Conservation (phyloP, 768 basidiomycete species). For the Phallus indusiatus region DNA sequence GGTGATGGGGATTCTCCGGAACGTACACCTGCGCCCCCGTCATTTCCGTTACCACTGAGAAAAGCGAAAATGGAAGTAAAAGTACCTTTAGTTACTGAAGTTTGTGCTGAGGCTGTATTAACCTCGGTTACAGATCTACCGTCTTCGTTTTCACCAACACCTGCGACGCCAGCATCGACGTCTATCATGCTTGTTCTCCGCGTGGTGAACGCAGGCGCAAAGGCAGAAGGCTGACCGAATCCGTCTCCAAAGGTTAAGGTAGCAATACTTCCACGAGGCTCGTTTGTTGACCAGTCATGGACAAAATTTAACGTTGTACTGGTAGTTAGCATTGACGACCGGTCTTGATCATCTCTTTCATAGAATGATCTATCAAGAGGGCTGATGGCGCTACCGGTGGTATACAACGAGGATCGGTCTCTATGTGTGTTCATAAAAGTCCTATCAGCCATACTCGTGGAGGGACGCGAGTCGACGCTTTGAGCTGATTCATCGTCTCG, state of each 20-base stretch:
- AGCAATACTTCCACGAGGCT: slow-evolving; percentile 41
- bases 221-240: not conserved
- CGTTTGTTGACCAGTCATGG: slow-evolving; percentile 8
- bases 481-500: not conserved
- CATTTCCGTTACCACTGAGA: too few species aligned
- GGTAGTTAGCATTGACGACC: slow-evolving; percentile 37
- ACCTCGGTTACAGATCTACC: too few species aligned
- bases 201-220: not conserved
- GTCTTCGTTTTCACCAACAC: too few species aligned
- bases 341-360: slow-evolving; percentile 50
- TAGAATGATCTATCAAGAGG: not conserved
- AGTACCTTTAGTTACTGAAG: too few species aligned
- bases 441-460: not conserved
- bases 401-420: not conserved
- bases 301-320: slow-evolving; percentile 23
- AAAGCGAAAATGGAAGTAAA: too few species aligned
- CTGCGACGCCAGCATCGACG: not conserved
- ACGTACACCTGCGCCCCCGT: not conserved
- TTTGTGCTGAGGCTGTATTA: too few species aligned
- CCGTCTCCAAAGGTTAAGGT: slow-evolving; percentile 36
- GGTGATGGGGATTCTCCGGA: not conserved
- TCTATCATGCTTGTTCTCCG: not conserved
- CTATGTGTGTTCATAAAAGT: not conserved
- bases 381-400: slow-evolving; percentile 17
- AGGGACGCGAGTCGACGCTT: not conserved